Percentiles rank a stretch among this genome's conserved stretches.
Evolutionary conservation across 1,284 basidiomycete species (phyloP).

Genomic region (Austroboletus niveus): DNA sequence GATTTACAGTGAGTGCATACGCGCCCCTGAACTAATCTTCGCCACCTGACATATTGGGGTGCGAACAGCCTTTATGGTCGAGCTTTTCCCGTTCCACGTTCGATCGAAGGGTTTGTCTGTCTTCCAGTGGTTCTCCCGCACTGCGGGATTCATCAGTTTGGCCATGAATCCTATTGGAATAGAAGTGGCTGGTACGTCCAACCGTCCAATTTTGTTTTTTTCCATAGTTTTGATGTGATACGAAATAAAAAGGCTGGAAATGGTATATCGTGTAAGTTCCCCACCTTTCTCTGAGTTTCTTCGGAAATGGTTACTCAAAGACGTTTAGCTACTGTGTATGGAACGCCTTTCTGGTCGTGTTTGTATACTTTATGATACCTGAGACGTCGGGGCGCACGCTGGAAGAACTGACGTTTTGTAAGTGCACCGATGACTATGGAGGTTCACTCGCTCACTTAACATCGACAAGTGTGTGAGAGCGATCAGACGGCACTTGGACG

Average conservation of each 20-base stretch:
- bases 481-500: no score
- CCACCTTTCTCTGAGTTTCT: not conserved
- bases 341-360: slow-evolving; percentile 44
- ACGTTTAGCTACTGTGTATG: slow-evolving; percentile 42
- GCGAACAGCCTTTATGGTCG: slow-evolving; percentile 8
- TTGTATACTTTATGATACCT: slow-evolving; percentile 53
- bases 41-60: not conserved
- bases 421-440: slow-evolving; percentile 21
- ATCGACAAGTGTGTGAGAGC: no score
- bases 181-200: not conserved
- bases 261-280: slow-evolving; percentile 6
- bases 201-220: not conserved
- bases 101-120: slow-evolving; percentile 8
- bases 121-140: slow-evolving; percentile 6
- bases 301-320: not conserved
- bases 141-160: not conserved
- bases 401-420: slow-evolving; percentile 61
- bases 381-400: slow-evolving; percentile 54
- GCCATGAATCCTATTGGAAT: slow-evolving; percentile 13
- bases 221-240: not conserved
- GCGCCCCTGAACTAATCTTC: no score
- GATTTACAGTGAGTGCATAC: not conserved
- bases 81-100: slow-evolving; percentile 13
- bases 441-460: no score
- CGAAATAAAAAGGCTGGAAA: slow-evolving; percentile 5